A percentile compares a stretch with the other conserved stretches of the same genome.
Evolutionary conservation across 139 green algal species (phyloP).

Genomic region (Trebouxia sp.): DNA sequence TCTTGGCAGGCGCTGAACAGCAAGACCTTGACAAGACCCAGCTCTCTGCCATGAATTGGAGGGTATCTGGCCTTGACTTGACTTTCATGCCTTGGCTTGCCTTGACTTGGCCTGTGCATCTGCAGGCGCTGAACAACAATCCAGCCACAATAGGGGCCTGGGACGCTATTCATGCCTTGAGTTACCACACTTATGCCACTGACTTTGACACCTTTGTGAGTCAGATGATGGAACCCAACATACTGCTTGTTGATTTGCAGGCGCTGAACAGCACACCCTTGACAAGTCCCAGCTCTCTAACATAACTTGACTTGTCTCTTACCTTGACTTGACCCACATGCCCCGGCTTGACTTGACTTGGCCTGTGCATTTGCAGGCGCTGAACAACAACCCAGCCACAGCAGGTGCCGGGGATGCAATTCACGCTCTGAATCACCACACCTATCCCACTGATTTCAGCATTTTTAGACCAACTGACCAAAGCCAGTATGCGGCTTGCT

Average conservation of each 20-base stretch:
- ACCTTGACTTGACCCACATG: no score
- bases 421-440: slow-evolving; percentile 6
- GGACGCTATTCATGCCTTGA: background rate
- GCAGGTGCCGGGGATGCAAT: slow-evolving; percentile 1
- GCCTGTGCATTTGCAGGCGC: no score
- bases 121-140: background rate
- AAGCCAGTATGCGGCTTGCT: no score
- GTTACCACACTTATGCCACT: background rate
- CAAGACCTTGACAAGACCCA: no score
- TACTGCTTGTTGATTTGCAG: background rate
- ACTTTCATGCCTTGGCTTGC: no score
- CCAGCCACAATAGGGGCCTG: background rate
- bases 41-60: no score
- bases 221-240: background rate
- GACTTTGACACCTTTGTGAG: background rate
- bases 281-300: background rate
- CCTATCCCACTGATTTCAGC: background rate
- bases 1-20: no score
- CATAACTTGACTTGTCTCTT: no score
- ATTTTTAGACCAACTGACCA: no score
- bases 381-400: background rate
- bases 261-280: background rate
- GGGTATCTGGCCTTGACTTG: no score
- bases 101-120: no score
- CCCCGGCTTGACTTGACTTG: no score